These are phyloP conservation scores for Staphylotrichum longicolle DNA, from an alignment of 495 filamentous ascomycete genomes.

Conservation along the genomic window DNA sequence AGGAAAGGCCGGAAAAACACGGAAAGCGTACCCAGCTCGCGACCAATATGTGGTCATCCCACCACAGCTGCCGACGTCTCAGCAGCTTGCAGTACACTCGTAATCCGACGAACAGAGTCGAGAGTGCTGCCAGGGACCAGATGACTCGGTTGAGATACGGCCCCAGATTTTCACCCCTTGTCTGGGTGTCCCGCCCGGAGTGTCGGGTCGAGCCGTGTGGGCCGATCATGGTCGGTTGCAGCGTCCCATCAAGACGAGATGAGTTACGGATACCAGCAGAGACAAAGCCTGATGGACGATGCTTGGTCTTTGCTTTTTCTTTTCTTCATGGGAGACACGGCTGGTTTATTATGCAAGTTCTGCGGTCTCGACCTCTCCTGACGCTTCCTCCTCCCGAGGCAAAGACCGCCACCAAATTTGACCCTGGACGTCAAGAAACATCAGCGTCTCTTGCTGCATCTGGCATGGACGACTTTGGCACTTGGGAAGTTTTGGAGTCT, in stretches of 20 bases:
- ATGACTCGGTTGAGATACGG: constrained; percentile 13
- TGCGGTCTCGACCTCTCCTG: too few species aligned
- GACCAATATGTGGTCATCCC: constrained; percentile 33
- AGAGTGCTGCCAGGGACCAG: constrained; percentile 15
- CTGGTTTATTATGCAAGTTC: too few species aligned
- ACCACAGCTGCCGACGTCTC: constrained; percentile 29
- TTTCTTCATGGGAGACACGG: too few species aligned
- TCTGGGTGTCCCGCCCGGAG: background rate
- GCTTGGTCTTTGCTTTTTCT: too few species aligned
- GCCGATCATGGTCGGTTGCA: background rate
- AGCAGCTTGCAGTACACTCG: constrained; percentile 34
- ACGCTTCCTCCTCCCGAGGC: too few species aligned
- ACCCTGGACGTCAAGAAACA: too few species aligned
- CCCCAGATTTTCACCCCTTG: background rate
- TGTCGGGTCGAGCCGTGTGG: constrained; percentile 4
- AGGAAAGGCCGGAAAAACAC: background rate
- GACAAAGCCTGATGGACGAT: background rate
- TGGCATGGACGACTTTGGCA: too few species aligned
- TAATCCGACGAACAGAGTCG: constrained; percentile 27
- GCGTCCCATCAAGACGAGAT: background rate
- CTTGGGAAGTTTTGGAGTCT: too few species aligned
- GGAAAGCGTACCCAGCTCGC: constrained; percentile 26
- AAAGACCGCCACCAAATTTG: too few species aligned
- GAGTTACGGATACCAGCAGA: background rate
- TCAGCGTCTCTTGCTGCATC: too few species aligned